Base-by-base conservation (phyloP, 768 basidiomycete genomes). In the Leccinum variicolor region DNA sequence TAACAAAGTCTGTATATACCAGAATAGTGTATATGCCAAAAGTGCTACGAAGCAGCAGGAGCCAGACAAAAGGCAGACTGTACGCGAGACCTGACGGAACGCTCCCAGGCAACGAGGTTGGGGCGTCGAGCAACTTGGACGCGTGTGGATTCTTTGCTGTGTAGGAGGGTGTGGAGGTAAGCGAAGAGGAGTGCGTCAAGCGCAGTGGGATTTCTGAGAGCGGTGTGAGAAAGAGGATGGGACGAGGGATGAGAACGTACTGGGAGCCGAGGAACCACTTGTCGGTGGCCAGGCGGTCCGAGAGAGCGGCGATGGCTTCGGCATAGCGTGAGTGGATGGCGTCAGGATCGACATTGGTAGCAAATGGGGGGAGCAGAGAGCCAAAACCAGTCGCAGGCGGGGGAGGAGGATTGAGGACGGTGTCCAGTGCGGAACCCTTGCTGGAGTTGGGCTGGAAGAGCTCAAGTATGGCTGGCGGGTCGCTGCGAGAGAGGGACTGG, bases 121-220 rank as follows among this genome's bases (percentile, higher is more conserved):
- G 82, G 84, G 58, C 83, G 84, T 51, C 84, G 82, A 13, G 83
- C 80, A 28, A 92, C 84, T 65, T 89, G 86, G 36, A 83, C 79
- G 33, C 87, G 81, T 21, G 84, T 73, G 8, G 53, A 52, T 19
- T 66, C 74, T 41, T 50, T 67, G 23, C 78, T 75, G 50, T 84
- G 74, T 6, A 90, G 73, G 23, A 91, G 78, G 54, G 76, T 78
- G 69, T 92, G 85, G 13, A 94, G 75, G 64, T 94, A 94, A 1
- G 92, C 91, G 67, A 93, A 94, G 6, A 82, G 76, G 46, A 92
- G 82, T 3, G 92, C 91, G 66, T 94, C 92, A 14, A 94, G 82
- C 0, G 87, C 81, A 1, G 92, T 94, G 21, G 92, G 88, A 25
- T 77, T 76, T 50, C 91, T 94, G 56, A n/a, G 15, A 50, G 6